Evolutionary conservation across 2,329 filamentous ascomycete species (phyloP), one percentile per base, ranked within the genome.

Genomic region (Bipolaris oryzae): DNA sequence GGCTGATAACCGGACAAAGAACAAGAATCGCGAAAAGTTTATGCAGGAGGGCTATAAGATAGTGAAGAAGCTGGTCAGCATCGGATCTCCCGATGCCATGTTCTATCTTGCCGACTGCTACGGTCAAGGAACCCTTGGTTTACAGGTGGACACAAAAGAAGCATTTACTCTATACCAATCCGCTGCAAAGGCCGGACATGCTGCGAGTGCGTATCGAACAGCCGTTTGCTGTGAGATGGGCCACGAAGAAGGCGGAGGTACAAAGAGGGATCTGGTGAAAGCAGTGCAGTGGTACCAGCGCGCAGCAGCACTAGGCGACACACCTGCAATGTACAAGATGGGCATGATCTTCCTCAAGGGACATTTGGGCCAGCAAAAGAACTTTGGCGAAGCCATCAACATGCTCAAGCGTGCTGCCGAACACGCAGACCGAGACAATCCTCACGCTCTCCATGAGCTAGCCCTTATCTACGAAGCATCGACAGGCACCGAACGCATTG

Each of bases 221-320:
- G 95, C 95, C 0, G 94, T 99, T 0, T 99, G 95, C 79, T 98
- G 95, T 72, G 95, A 99, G 75, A 92, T 99, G 68, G 95, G 95
- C 3, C 87, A 92, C 53, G 94, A 98, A 72, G 93, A 96, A 68
- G 94, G 93, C 28, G 95, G 95, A 50, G 95, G 95, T 21, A 98
- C 95, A 1, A 87, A 91, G 56, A 90, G 89, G 67, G 95, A 99
- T 71, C 91, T 92, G 0, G 78, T 94, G 63, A 98, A 98, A 78
- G 94, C 95, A 1, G 93, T 98, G 18, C 94, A 98, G 75, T 99
- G 95, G 95, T 99, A 99, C 77, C 92, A 94, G 74, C 90, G 93
- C 41, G 92, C 95, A 6, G 94, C 95, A 10, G 89, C 89, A 11
- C 82, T 98, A 2, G 94, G 95, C 3, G 94, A 99, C 71, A 89